Evolutionary conservation across 495 filamentous ascomycete genomes (phyloP).

Genomic region (Thozetella sp.): DNA sequence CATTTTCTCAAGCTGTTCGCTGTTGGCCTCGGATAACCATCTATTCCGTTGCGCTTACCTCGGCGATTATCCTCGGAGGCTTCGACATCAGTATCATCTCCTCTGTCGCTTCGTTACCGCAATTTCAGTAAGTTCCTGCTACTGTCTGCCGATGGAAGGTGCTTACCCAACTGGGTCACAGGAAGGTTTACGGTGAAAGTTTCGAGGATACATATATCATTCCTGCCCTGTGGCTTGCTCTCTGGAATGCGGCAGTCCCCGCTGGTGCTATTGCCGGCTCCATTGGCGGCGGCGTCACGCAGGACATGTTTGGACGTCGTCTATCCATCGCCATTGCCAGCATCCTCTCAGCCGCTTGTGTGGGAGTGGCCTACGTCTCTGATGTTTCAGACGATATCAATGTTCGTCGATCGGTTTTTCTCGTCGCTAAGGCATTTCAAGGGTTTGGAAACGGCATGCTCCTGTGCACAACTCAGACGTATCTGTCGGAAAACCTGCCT

Average conservation of each 20-base stretch:
- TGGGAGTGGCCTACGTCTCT: conserved; percentile 18
- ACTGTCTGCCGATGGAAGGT: too few species aligned
- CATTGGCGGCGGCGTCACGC: conserved; percentile 34
- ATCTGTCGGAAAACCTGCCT: conserved; percentile 47
- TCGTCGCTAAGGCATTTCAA: conserved; percentile 20
- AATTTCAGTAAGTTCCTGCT: too few species aligned
- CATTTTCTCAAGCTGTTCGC: too few species aligned
- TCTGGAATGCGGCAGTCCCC: conserved; percentile 42
- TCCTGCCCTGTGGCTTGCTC: conserved; percentile 45
- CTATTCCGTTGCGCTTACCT: too few species aligned
- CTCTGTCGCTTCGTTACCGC: too few species aligned
- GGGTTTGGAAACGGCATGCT: conserved; percentile 42
- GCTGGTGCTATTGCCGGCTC: conserved; percentile 45
- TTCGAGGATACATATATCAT: conserved; percentile 40
- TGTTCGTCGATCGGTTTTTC: not conserved
- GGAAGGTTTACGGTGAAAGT: too few species aligned
- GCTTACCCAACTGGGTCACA: too few species aligned
- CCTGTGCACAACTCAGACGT: conserved; percentile 43
- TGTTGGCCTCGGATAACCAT: too few species aligned
- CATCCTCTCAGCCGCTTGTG: conserved; percentile 36
- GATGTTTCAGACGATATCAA: not conserved
- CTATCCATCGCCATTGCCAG: conserved; percentile 30
- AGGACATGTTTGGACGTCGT: conserved; percentile 43
- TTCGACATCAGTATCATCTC: too few species aligned
- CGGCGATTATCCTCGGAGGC: too few species aligned